phyloP scores from a whole-genome alignment of 345 rosid species.

The Isatis tinctoria region DNA sequence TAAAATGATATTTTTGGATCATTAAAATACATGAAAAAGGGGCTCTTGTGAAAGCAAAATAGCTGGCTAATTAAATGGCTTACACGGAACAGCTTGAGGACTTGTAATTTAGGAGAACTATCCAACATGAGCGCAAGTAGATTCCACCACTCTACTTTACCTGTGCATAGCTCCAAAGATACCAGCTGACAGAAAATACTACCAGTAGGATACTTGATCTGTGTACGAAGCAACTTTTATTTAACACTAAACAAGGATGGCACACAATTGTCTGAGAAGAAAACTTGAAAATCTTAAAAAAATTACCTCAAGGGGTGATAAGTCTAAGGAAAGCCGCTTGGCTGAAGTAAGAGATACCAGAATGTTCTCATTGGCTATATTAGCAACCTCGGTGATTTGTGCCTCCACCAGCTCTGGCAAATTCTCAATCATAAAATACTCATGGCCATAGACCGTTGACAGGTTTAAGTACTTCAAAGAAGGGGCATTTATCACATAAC shows the following conservation, averaged over 20 bases:
- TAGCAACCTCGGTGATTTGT: background rate
- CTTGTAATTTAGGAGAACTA: background rate
- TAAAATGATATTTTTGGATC: too few relatives aligned
- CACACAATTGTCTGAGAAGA: background rate
- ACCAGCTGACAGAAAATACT: background rate
- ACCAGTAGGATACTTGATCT: background rate
- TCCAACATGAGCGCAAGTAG: background rate
- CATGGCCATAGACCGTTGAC: background rate
- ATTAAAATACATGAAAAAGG: too few relatives aligned
- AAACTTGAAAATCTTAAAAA: too few relatives aligned
- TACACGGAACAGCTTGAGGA: background rate
- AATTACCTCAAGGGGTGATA: background rate
- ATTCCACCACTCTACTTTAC: too few relatives aligned
- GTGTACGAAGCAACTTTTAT: background rate
- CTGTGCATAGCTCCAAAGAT: background rate
- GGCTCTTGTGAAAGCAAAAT: too few relatives aligned
- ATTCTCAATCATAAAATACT: background rate
- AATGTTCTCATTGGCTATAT: slow-evolving; percentile 2
- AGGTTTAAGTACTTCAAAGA: slow-evolving; percentile 11
- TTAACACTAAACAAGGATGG: background rate
- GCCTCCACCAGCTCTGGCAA: slow-evolving; percentile 2
- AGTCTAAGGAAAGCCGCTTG: background rate
- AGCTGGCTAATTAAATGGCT: too few relatives aligned
- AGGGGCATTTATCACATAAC: background rate
- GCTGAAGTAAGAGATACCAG: background rate